Evolutionary conservation across 441 rosid genomes (phyloP), one percentile per base, ranked within the genome.

Genomic region (Euphorbia schlechtendalii): DNA sequence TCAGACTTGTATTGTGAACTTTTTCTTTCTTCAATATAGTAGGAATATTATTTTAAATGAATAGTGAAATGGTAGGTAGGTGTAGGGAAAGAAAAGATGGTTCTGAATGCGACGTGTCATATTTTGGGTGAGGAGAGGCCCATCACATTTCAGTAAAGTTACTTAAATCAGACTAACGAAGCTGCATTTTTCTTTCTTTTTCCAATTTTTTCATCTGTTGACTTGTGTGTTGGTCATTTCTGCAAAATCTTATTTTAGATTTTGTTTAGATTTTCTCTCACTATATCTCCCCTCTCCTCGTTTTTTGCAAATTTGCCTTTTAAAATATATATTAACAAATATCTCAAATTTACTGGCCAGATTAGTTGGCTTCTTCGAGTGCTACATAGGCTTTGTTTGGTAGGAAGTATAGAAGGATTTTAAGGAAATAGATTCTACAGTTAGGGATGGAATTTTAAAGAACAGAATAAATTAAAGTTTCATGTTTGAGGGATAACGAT

Each of bases 41-140:
- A 34, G 40, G 1, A 3, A 5, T 2, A 5, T 5, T 34, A 8
- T 34, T 34, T 34, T 34, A 1, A 27, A 27, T 27, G 30, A 27
- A 27, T 27, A 27, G 4, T 27, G 40, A 34, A 34, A 34, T 34
- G 40, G 40, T 34, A 34, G 4, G 73, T 41, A 68, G 78, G 58
- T 69, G 48, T 72, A 48, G 53, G 61, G 69, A 73, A 62, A 82
- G 90, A 40, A 77, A 79, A 77, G 83, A 56, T 72, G 27, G 21
- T 41, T 56, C 28, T 76, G 83, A 83, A 80, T 77, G 76, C 49
- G 89, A 78, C 89, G 51, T 78, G 78, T 74, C 95, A 72, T 52
- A 45, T 74, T 52, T 74, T 77, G 67, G 71, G 67, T 71, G 63
- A 59, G 62, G 30, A 76, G 67, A 52, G 86, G 80, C 4, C 81